Evolutionary conservation across 164 flowering plant genomes (phyloP), one percentile per base, ranked within the genome.

Genomic region (Umbellularia californica): DNA sequence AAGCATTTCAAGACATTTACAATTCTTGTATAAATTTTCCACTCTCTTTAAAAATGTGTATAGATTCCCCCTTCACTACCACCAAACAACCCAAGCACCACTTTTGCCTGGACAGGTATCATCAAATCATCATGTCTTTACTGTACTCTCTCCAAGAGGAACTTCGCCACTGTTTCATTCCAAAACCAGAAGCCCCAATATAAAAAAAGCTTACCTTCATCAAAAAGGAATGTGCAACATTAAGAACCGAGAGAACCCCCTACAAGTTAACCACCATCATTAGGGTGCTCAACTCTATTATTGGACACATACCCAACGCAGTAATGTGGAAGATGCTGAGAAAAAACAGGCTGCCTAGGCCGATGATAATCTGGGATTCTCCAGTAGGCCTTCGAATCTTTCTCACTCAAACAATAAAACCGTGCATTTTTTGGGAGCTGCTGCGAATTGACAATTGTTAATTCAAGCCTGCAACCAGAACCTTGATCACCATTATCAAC

Each of bases 401-500:
- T 77, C 22, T 55, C 50, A 60, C 17, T 55, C 25, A 30, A 50
- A 35, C 68, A 50, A n/a, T 75, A 82, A 35, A 65, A 19, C 15
- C 73, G 70, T 15, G 73, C 68, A 69, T 47, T 70, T 23, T 78
- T 80, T 2, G 85, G 81, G 28, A 82, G 72, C 65, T 81, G 63
- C 47, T 85, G 77, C 58, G 88, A 77, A 25, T 76, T 79, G 52
- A 85, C 83, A 10, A 87, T 77, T 20, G 86, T 75, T 33, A 89
- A 68, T 25, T 77, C 73, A 33, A 88, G 77, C 55, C 73, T 79
- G 58, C 90, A 88, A 12, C 25, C 24, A 60, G 74, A 70, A 17
- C 82, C 87, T 69, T 79, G 76, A 75, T 76, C 79, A 11, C 87
- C 87, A 58, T 69, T 79, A 35, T 55, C 70, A n/a, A 84, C 74